Percentiles rank a stretch among this genome's conserved stretches.
These are phyloP conservation scores for Backusella macrospora DNA, from an alignment of 192 early-diverging fungal genomes.

Conservation along the genomic window DNA sequence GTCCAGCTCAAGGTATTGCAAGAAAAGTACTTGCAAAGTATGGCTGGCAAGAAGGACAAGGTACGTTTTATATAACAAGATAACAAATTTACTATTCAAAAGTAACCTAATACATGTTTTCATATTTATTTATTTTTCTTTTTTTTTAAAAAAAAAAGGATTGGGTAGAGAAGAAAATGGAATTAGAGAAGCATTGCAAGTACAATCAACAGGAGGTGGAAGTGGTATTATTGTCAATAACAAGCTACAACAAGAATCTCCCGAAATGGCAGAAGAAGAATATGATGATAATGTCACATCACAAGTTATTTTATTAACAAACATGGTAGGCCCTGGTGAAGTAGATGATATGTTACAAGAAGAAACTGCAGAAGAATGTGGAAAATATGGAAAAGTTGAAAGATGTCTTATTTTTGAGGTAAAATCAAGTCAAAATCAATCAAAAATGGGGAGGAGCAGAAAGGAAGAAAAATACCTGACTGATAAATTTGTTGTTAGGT, in stretches of 20 bases:
- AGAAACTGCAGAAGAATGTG: constrained; percentile 80
- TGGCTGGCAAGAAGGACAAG: constrained; percentile 51
- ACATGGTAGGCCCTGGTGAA: constrained; percentile 80
- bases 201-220: constrained; percentile 39
- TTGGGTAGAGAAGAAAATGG: constrained; percentile 46
- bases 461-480: too few species aligned
- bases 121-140: not conserved
- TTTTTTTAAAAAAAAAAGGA: constrained; percentile 5
- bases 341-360: constrained; percentile 74
- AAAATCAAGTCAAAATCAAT: not conserved
- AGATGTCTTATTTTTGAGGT: constrained; percentile 71
- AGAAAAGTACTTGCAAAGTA: constrained; percentile 43
- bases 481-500: too few species aligned
- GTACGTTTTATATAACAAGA: constrained; percentile 6
- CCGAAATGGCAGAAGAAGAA: not conserved
- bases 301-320: constrained; percentile 64
- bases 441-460: not conserved
- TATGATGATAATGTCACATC: not conserved
- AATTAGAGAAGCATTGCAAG: constrained; percentile 38
- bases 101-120: too few species aligned
- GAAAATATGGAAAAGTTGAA: constrained; percentile 75
- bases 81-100: too few species aligned
- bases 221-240: constrained; percentile 39
- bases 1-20: constrained; percentile 31
- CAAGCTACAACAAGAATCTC: not conserved